phyloP scores from a whole-genome alignment of 2,329 filamentous ascomycete genomes.

The Neonectria neomacrospora region DNA sequence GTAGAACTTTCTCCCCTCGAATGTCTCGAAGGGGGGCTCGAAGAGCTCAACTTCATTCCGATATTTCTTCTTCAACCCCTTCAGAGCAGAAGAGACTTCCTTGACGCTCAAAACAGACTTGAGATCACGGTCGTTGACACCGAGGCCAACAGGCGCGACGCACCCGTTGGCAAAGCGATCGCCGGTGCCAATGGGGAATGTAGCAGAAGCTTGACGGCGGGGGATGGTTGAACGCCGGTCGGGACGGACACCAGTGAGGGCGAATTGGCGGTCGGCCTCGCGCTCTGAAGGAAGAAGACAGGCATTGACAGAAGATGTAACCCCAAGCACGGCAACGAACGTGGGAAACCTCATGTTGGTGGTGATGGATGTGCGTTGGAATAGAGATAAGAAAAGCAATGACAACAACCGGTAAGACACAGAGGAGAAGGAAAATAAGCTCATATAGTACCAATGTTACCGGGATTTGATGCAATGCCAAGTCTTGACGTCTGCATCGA shows the following conservation, averaged over 20 bases:
- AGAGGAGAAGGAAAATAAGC: neutral
- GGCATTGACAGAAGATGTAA: neutral
- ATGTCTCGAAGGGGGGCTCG: constrained; percentile 48
- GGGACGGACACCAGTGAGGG: neutral
- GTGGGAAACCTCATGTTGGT: neutral
- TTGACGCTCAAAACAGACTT: constrained; percentile 56
- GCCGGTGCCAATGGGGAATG: constrained; percentile 53
- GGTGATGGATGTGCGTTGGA: neutral
- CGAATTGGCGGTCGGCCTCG: neutral
- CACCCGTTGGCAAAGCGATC: constrained; percentile 57
- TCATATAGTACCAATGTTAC: neutral
- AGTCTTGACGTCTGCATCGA: neutral
- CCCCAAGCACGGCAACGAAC: neutral
- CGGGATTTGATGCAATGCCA: neutral
- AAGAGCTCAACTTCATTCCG: constrained; percentile 52
- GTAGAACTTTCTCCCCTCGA: constrained; percentile 20
- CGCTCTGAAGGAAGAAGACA: neutral
- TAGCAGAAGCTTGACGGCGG: neutral
- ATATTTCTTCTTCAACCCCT: constrained; percentile 11
- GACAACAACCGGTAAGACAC: neutral
- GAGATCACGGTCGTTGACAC: constrained; percentile 51
- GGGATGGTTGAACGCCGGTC: neutral
- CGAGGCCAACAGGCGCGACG: constrained; percentile 47
- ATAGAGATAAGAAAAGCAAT: neutral
- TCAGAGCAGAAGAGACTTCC: constrained; percentile 58